A percentile compares a stretch with the other conserved stretches of the same genome.
phyloP scores from a whole-genome alignment of 139 green algal genomes.

The Micractinium conductrix region DNA sequence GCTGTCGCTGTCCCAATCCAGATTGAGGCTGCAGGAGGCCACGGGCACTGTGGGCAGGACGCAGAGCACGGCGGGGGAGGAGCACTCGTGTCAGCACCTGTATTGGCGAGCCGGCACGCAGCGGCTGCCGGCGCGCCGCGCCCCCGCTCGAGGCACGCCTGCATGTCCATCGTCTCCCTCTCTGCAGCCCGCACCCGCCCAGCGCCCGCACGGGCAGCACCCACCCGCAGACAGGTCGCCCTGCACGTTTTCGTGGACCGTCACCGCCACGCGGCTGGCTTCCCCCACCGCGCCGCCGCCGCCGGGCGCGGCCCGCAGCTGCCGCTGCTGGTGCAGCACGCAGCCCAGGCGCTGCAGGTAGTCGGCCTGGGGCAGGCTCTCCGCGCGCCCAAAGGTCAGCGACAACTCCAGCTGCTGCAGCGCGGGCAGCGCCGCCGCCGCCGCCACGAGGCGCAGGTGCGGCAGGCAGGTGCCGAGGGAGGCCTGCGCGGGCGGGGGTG shows the following conservation, averaged over 20 bases:
- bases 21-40: constrained; percentile 29
- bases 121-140: background rate
- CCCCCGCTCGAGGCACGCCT: background rate
- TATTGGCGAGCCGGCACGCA: background rate
- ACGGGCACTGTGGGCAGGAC: constrained; percentile 7
- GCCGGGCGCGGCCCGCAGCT: background rate
- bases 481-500: background rate
- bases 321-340: constrained; percentile 26
- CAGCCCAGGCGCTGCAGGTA: constrained; percentile 16
- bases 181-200: too few species aligned
- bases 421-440: background rate
- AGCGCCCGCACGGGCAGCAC: background rate
- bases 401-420: constrained; percentile 23
- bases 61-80: background rate
- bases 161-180: too few species aligned
- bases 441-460: background rate
- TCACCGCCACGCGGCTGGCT: constrained; percentile 14
- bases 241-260: constrained; percentile 12
- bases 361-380: background rate
- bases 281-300: background rate
- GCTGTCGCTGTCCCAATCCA: constrained; percentile 19
- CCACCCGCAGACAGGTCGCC: constrained; percentile 23
- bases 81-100: background rate
- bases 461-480: background rate
- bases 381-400: constrained; percentile 2